These are phyloP conservation scores for Zoysia japonica DNA, from an alignment of 176 grass and related monocot genomes.

Conservation along the genomic window DNA sequence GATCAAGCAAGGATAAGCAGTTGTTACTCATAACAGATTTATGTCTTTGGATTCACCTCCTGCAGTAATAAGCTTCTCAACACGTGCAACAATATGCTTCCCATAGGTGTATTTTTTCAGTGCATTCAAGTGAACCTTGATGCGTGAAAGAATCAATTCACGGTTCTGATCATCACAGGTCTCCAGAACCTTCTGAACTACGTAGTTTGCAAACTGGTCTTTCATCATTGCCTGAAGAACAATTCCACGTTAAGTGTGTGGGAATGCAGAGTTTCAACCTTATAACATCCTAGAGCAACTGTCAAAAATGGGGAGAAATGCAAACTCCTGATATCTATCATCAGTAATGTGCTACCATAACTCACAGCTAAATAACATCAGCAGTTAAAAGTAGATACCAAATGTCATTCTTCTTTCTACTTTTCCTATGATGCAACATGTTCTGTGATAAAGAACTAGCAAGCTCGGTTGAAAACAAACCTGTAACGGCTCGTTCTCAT, in stretches of 20 bases:
- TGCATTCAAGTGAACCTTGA: conserved; percentile 95
- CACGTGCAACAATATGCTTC: conserved; percentile 95
- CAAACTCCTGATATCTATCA: background rate
- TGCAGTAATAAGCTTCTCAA: conserved; percentile 89
- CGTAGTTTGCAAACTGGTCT: conserved; percentile 98
- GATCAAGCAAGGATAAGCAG: background rate
- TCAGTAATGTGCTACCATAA: background rate
- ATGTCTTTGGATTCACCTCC: conserved; percentile 55
- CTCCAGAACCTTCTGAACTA: conserved; percentile 96
- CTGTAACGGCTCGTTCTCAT: conserved; percentile 97
- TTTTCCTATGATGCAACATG: background rate
- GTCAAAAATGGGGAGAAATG: background rate
- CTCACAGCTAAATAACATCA: background rate
- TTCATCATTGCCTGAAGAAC: conserved; percentile 92
- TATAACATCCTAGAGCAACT: background rate
- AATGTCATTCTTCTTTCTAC: background rate
- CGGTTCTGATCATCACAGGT: conserved; percentile 90
- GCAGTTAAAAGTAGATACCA: background rate
- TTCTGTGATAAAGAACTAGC: conserved; percentile 8
- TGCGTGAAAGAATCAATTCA: conserved; percentile 86
- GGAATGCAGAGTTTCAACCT: conserved; percentile 25
- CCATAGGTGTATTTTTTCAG: conserved; percentile 94
- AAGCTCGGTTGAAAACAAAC: conserved; percentile 43
- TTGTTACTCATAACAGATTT: background rate
- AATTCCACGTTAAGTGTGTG: background rate